A percentile compares a stretch with the other conserved stretches of the same genome.
Conservation (phyloP, 768 basidiomycete species). For the Leccinum sublutescens region DNA sequence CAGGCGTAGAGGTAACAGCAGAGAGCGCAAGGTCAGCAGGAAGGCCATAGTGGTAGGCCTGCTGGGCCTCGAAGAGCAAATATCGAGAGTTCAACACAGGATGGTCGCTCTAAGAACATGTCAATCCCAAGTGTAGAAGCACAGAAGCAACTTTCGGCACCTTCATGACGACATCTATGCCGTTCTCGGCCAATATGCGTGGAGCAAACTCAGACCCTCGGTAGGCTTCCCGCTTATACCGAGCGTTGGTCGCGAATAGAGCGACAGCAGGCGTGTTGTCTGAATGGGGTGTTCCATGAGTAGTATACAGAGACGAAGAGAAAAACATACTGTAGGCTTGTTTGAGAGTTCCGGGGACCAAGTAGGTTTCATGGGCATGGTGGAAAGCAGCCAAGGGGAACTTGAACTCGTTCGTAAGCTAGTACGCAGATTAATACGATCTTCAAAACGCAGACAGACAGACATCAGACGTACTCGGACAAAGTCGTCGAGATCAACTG, state of each 20-base stretch:
- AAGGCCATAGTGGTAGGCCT: slow-evolving; percentile 72
- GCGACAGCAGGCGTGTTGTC: slow-evolving; percentile 69
- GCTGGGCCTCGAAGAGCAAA: slow-evolving; percentile 57
- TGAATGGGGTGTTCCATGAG: slow-evolving; percentile 14
- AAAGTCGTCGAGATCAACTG: slow-evolving; percentile 68
- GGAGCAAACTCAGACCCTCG: slow-evolving; percentile 65
- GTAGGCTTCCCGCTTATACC: slow-evolving; percentile 63
- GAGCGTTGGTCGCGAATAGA: slow-evolving; percentile 75
- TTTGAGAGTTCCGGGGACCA: slow-evolving; percentile 83
- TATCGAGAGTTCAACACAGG: slow-evolving; percentile 55
- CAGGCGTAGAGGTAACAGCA: slow-evolving; percentile 70
- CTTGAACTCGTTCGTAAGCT: slow-evolving; percentile 90
- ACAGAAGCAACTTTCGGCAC: slow-evolving; percentile 33
- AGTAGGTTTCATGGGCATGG: slow-evolving; percentile 86
- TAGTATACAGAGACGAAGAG: not conserved
- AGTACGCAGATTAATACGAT: slow-evolving; percentile 2
- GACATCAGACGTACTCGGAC: slow-evolving; percentile 50
- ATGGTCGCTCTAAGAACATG: slow-evolving; percentile 44
- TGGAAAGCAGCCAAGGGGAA: slow-evolving; percentile 82
- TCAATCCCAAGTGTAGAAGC: slow-evolving; percentile 4
- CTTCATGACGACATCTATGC: slow-evolving; percentile 62
- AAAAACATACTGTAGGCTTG: slow-evolving; percentile 47
- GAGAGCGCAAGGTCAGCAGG: slow-evolving; percentile 62
- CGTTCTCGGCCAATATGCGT: slow-evolving; percentile 55
- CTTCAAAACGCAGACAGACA: not conserved